Evolutionary conservation across 2,329 filamentous ascomycete species (phyloP), one percentile per base, ranked within the genome.

Genomic region (Colletotrichum lindemuthianum): DNA sequence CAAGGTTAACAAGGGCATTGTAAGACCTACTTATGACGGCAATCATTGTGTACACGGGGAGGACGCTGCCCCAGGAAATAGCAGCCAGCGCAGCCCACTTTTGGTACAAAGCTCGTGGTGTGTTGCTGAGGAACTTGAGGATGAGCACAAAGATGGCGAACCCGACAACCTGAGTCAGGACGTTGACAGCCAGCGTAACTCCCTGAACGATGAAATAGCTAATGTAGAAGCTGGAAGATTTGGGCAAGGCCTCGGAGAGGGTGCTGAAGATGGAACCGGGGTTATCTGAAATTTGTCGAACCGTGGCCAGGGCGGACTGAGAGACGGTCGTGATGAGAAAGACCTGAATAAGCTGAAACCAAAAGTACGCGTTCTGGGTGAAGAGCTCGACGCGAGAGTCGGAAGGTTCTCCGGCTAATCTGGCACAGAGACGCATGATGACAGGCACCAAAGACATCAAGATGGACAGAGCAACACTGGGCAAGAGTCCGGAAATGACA

Each of bases 141-240:
- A 94, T 78, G 4, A 86, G 68, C 41, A 89, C 86, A 73, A 91
- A 90, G 56, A 94, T 75, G 63, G 93, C 77, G 63, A 95, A 82
- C 11, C 90, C 79, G 2, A 79, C 72, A 11, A 81, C 91, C 72
- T 94, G 91, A 43, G 94, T 84, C 11, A 97, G 77, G 11, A 90
- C 87, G 57, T 88, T 85, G 0, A 90, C 85, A n/a, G 92, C 90
- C 68, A 94, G 87, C 0, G 88, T 90, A 52, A 97, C 80, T 54
- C 92, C 93, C 75, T 97, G 93, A 1, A 97, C 82, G 44, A 97
- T 88, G 69, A 97, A 94, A 79, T 72, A 69, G 0, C 78, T 92
- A 16, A 98, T 90, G 77, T 97, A 99, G 74, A 98, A 96, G 78
- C 97, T 98, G 66, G 93, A 94, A 0, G 93, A 89, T 60, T 87